Evolutionary conservation across 1,139 yeast species (phyloP), one percentile per base, ranked within the genome.

Genomic region (Arxiozyma slooffiae): DNA sequence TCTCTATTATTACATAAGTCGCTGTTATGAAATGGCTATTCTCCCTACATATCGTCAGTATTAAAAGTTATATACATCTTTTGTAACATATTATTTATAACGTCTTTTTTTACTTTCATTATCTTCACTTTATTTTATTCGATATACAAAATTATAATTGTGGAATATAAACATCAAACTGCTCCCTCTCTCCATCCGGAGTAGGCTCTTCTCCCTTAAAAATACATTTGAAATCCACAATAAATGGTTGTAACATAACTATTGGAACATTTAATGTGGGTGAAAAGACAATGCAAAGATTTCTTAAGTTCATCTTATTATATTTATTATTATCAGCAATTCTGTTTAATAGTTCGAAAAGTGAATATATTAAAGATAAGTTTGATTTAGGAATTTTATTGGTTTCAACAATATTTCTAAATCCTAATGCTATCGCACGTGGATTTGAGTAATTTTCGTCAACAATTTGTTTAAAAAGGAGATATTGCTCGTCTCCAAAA

Each of bases 281-380:
- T 4, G 90, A 86, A 67, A 87, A 85, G 20, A 88, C 95, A 63
- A 87, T 87, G 60, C 92, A 82, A 48, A 87, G 70, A 62, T 88
- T 87, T 53, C 83, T 72, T 55, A 82, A 67, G 55, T 83, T 85
- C 98, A 92, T 92, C 67, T 89, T 82, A 70, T 92, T 92, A 54
- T 73, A 68, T 30, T 78, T 78, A 55, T 75, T 76, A 60, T 85
- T 79, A 41, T 78, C 75, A 49, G 85, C 77, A 46, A 90, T 85
- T 56, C 79, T 77, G 41, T 76, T 71, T 62, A 92, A 70, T 57
- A 86, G 81, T 54, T 77, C 78, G 66, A 88, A 82, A 37, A 90
- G 70, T 7, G 79, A 82, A 58, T 73, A 79, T 59, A 88, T 72
- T 36, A 85, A 70, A 57, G 85, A 82, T 55, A 75, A 74, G 60